Evolutionary conservation across 1,139 yeast species (phyloP), one percentile per base, ranked within the genome.

Genomic region (Suhomyces chickasaworum): DNA sequence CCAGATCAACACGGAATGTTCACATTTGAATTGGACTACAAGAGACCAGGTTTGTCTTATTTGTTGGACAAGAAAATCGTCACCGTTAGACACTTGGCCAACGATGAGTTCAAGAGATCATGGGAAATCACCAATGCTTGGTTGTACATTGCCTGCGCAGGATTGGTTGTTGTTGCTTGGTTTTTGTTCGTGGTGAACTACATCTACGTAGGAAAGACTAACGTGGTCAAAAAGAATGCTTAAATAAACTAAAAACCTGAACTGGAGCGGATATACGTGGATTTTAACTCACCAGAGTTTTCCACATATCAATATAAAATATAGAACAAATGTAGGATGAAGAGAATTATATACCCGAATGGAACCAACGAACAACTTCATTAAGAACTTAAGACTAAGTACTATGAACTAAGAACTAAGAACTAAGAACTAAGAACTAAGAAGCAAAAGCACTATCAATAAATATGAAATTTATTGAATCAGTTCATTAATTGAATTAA

Each of bases 1-100:
- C 99, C 99, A 18, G 98, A 93, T 65, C 97, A 91, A 61, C 96
- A 93, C 64, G 99, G 99, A 48, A 87, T 93, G 80, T 95, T 90
- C 69, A 89, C 97, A 3, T 89, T 89, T 66, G 79, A 80, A 53
- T 76, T 88, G 42, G 86, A 86, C 58, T 91, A 91, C 72, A 80
- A 81, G 65, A 83, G 96, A 61, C 73, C 81, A n/a, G 98, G 98
- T 7, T 74, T 78, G 55, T 77, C 87, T 25, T 89, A 74, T 65
- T 66, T 93, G 50, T 73, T 74, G 16, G 89, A 86, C 59, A 77
- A 80, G 52, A 77, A 77, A 49, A 83, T 86, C 15, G 90, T 90
- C 40, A 84, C 98, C 2, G 85, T 95, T 41, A 84, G 99, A 65
- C 98, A 95, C 66, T 79, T 89, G 61, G 97, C 98, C 51, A 93